Evolutionary conservation across 768 basidiomycete genomes (phyloP).

Genomic region (Cystofilobasidium ferigula): DNA sequence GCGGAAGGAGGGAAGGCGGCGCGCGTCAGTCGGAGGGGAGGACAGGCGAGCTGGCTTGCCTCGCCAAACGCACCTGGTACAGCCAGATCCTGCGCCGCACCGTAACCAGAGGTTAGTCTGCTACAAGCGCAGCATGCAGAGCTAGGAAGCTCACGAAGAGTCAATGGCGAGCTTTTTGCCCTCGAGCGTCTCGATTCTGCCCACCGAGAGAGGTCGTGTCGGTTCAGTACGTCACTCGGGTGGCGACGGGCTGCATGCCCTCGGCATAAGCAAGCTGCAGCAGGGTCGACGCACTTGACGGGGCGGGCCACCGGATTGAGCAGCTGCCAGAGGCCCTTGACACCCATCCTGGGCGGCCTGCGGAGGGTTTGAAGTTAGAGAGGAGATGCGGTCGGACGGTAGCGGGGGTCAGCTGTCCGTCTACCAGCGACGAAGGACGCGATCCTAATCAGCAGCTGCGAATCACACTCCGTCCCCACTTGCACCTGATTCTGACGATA

Average conservation of each 20-base stretch:
- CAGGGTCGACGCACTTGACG: slow-evolving; percentile 53
- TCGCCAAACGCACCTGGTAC: slow-evolving; percentile 52
- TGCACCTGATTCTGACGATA: too few species aligned
- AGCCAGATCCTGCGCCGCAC: slow-evolving; percentile 65
- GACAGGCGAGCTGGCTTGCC: neutral
- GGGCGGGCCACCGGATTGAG: slow-evolving; percentile 87
- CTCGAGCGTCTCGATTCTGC: slow-evolving; percentile 81
- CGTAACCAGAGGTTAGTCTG: neutral
- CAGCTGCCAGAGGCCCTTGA: slow-evolving; percentile 89
- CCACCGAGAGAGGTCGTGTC: slow-evolving; percentile 19
- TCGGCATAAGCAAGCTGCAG: too few species aligned
- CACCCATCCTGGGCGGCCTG: slow-evolving; percentile 56
- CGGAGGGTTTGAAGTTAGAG: too few species aligned
- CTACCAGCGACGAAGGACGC: too few species aligned
- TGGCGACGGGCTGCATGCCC: too few species aligned
- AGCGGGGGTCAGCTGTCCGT: too few species aligned
- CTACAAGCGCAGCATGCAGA: neutral
- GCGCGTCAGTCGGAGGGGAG: neutral
- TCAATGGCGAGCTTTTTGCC: slow-evolving; percentile 95
- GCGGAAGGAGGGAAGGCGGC: neutral
- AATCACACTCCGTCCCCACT: too few species aligned
- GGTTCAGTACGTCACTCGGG: neutral
- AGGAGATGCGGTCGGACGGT: too few species aligned
- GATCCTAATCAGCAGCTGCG: too few species aligned
- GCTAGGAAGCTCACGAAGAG: slow-evolving; percentile 49